Base-by-base conservation (phyloP, 2,329 filamentous ascomycete species). In the Claviceps capensis region DNA sequence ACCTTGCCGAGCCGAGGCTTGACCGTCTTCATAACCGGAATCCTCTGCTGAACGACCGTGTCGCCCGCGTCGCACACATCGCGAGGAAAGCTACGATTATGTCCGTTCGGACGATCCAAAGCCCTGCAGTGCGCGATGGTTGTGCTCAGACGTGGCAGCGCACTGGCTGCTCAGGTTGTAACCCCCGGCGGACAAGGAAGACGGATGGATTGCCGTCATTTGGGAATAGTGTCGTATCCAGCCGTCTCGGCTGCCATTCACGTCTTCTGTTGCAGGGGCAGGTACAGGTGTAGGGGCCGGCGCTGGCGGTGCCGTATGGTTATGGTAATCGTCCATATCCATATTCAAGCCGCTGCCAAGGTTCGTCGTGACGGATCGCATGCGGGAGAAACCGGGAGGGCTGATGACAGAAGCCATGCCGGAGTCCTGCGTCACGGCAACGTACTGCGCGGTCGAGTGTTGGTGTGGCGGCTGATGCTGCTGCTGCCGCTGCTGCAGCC, bases 201-300 rank as follows among this genome's bases (percentile, higher is more conserved):
- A 38, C 17, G 45, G 14, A 36, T 42, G 41, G 23, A 54, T 49
- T 9, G 41, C 42, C 52, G 52, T 51, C 52, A 54, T 51, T 11
- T 49, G 49, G 8, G 45, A 30, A 47, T 52, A 54, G 6, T 41
- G 42, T 3, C 45, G 42, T 19, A 54, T 46, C 52, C 52, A 52
- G 47, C 50, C 30, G 19, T 46, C 47, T 19, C 47, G 49, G 26
- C n/a, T 16, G 19, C 22, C 14, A 14, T 36, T 26, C 41, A 48
- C 41, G 19, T 23, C 40, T 14, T 36, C 47, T 19, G 46, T 17
- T 22, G 37, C 22, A 22, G 22, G 7, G 4, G 16, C 23, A 45
- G 23, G 9, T 11, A 16, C 23, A 46, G 23, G 9, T 11, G 30
- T 34, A 34, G 30, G 9, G 30, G 9, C 9, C 30, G 30, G 30